These are phyloP conservation scores for Clitopilus hobsonii DNA, from an alignment of 768 basidiomycete species.

Conservation along the genomic window DNA sequence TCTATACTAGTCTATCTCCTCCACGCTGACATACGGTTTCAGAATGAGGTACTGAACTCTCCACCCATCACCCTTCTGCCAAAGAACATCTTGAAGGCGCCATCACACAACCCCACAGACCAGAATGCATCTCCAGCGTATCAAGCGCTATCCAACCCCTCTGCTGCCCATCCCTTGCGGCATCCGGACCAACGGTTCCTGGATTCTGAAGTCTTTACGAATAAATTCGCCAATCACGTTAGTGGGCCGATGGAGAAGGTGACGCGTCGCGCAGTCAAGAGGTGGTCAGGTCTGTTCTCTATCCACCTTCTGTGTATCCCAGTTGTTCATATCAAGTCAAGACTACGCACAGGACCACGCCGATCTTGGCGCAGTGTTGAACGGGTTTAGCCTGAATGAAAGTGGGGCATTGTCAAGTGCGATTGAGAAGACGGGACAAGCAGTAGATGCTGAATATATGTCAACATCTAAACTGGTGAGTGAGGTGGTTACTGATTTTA, in stretches of 20 bases:
- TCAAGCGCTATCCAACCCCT: slow-evolving; percentile 83
- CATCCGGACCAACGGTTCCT: slow-evolving; percentile 93
- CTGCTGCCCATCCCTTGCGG: slow-evolving; percentile 82
- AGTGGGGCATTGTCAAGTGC: slow-evolving; percentile 67
- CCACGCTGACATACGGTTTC: slow-evolving; percentile 4
- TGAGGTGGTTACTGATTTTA: slow-evolving; percentile 3
- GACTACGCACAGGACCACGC: slow-evolving; percentile 85
- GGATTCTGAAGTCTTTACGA: slow-evolving; percentile 94
- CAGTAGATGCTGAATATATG: slow-evolving; percentile 90
- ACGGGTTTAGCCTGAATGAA: slow-evolving; percentile 92
- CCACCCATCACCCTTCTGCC: slow-evolving; percentile 88
- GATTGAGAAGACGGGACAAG: slow-evolving; percentile 96
- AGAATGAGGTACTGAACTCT: slow-evolving; percentile 92
- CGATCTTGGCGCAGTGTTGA: slow-evolving; percentile 87
- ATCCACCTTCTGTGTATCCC: background rate
- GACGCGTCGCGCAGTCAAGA: slow-evolving; percentile 84
- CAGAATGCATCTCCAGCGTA: slow-evolving; percentile 69
- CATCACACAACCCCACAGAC: slow-evolving; percentile 92
- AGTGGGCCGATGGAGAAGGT: slow-evolving; percentile 95
- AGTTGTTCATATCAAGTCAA: slow-evolving; percentile 17
- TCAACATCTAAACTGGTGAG: slow-evolving; percentile 85
- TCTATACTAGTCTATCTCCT: background rate
- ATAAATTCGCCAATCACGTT: slow-evolving; percentile 91
- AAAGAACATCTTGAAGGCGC: slow-evolving; percentile 94
- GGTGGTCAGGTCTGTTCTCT: slow-evolving; percentile 78